phyloP scores from a whole-genome alignment of 2,329 filamentous ascomycete species.

The Davidsoniella australis region DNA sequence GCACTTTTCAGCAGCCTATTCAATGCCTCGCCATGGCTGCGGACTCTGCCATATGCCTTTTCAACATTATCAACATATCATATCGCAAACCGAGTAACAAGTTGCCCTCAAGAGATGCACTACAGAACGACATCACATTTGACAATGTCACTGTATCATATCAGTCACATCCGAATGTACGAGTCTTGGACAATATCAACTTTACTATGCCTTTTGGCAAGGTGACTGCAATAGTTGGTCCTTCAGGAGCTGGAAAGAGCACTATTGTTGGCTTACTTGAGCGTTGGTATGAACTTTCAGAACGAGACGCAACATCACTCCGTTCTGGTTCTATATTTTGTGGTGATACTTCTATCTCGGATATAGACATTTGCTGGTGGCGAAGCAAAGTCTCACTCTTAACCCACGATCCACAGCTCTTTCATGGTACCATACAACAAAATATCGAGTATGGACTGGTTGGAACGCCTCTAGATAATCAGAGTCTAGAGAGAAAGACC shows the following conservation, averaged over 20 bases:
- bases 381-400: conserved; percentile 46
- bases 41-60: conserved; percentile 22
- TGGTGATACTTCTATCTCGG: conserved; percentile 33
- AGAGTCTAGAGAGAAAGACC: conserved; percentile 34
- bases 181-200: conserved; percentile 42
- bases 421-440: conserved; percentile 43
- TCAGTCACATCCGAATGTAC: conserved; percentile 45
- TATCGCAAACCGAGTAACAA: not conserved
- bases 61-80: conserved; percentile 24
- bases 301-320: conserved; percentile 13
- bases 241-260: conserved; percentile 57
- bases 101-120: conserved; percentile 23
- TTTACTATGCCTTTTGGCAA: conserved; percentile 45
- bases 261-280: conserved; percentile 57
- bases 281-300: conserved; percentile 44
- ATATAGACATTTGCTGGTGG: conserved; percentile 48
- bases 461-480: conserved; percentile 23
- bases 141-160: conserved; percentile 56
- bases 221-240: conserved; percentile 56
- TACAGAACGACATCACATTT: conserved; percentile 39
- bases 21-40: conserved; percentile 21
- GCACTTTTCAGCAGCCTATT: conserved; percentile 21
- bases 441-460: conserved; percentile 31
- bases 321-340: conserved; percentile 27
- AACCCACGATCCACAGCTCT: conserved; percentile 51